Percentiles rank a stretch among this genome's conserved stretches.
These are phyloP conservation scores for Backusella sp. DNA, from an alignment of 192 early-diverging fungal genomes.

Conservation along the genomic window DNA sequence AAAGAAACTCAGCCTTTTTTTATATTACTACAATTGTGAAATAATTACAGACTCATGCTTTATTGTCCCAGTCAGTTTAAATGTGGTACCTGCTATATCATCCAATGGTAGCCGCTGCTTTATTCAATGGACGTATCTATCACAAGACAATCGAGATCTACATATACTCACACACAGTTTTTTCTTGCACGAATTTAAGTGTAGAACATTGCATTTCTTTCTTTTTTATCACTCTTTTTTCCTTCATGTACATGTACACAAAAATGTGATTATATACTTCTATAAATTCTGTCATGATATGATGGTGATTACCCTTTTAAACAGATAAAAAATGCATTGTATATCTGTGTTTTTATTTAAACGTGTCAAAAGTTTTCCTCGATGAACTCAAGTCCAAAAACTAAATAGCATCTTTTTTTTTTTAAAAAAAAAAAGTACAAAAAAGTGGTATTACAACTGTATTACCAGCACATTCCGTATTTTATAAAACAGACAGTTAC, in stretches of 20 bases:
- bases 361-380: background rate
- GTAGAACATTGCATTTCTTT: background rate
- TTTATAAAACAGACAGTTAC: background rate
- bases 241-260: background rate
- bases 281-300: background rate
- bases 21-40: conserved; percentile 1
- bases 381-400: background rate
- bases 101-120: background rate
- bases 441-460: background rate
- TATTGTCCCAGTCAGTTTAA: background rate
- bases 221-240: background rate
- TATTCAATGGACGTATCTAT: background rate
- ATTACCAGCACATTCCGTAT: background rate
- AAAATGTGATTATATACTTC: background rate
- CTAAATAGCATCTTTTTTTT: background rate
- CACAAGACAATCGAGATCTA: background rate
- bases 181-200: background rate
- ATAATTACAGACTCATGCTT: background rate
- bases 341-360: background rate
- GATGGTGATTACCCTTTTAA: background rate
- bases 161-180: background rate
- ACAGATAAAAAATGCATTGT: background rate
- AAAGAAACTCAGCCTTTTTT: background rate
- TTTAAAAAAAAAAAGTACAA: background rate
- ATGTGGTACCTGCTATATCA: background rate